Percentiles rank a stretch among this genome's conserved stretches.
Evolutionary conservation across 805 yeast genomes (phyloP).

Genomic region (Middelhovenomyces tepae): DNA sequence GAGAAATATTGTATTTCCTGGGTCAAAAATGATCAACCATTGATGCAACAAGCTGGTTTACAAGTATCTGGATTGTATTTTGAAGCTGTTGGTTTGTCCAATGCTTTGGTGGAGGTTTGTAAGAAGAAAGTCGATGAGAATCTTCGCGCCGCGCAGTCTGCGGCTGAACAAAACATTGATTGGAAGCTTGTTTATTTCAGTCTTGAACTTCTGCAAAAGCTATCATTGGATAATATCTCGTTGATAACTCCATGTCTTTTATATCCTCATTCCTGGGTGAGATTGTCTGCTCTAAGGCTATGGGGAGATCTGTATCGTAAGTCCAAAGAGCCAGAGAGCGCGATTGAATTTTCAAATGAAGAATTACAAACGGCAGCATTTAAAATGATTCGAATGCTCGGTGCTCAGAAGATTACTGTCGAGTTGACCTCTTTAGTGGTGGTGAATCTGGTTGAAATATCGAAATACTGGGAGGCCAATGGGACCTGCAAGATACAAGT

Average conservation of each 20-base stretch:
- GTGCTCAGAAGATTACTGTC: conserved; percentile 66
- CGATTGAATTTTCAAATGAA: conserved; percentile 29
- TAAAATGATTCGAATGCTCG: conserved; percentile 65
- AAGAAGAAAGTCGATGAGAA: conserved; percentile 28
- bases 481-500: conserved; percentile 16
- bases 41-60: conserved; percentile 65
- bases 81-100: conserved; percentile 37
- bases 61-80: conserved; percentile 58
- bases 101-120: conserved; percentile 35
- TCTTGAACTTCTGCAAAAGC: conserved; percentile 39
- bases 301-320: conserved; percentile 44
- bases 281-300: conserved; percentile 56
- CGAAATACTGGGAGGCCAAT: conserved; percentile 51
- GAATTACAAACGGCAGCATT: conserved; percentile 55
- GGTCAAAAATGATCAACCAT: conserved; percentile 48
- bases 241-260: conserved; percentile 53
- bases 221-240: no score
- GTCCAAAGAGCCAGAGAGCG: conserved; percentile 17
- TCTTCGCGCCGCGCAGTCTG: conserved; percentile 30
- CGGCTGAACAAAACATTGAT: conserved; percentile 36
- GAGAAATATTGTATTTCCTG: conserved; percentile 46
- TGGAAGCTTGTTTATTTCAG: conserved; percentile 78
- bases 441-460: conserved; percentile 54
- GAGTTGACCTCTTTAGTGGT: conserved; percentile 55
- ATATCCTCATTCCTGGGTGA: conserved; percentile 89